These are phyloP conservation scores for Cucumis melo DNA, from an alignment of 306 rosid genomes.

Conservation along the genomic window DNA sequence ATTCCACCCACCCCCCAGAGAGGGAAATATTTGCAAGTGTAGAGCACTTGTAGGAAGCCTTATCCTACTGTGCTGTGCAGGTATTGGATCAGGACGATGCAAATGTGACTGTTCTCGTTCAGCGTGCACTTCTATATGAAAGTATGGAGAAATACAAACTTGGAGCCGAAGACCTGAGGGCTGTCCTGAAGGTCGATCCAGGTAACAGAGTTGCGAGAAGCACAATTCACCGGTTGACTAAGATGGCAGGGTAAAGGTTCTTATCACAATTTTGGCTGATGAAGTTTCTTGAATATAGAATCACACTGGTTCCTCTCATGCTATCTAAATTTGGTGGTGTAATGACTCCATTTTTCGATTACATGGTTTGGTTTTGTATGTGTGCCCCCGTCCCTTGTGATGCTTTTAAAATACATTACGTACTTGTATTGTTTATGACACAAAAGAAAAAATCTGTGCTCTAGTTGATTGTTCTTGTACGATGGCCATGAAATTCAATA, in stretches of 20 bases:
- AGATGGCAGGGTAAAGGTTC: constrained; percentile 56
- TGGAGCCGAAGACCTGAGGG: constrained; percentile 88
- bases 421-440: not conserved
- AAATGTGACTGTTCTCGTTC: constrained; percentile 75
- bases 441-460: not conserved
- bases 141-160: constrained; percentile 98
- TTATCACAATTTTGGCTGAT: not conserved
- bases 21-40: not conserved
- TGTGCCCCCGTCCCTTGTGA: not conserved
- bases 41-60: not conserved
- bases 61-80: constrained; percentile 31
- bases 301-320: not conserved
- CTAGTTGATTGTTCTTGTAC: not conserved
- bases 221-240: constrained; percentile 78
- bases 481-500: not conserved
- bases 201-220: constrained; percentile 83
- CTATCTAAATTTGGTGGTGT: not conserved
- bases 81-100: constrained; percentile 45
- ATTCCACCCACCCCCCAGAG: not conserved
- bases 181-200: constrained; percentile 83
- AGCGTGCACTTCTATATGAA: constrained; percentile 90
- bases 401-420: not conserved
- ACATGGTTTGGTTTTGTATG: not conserved
- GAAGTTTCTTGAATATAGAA: not conserved
- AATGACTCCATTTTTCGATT: not conserved